Base-by-base conservation (phyloP, 345 rosid species). In the Acer saccharum region DNA sequence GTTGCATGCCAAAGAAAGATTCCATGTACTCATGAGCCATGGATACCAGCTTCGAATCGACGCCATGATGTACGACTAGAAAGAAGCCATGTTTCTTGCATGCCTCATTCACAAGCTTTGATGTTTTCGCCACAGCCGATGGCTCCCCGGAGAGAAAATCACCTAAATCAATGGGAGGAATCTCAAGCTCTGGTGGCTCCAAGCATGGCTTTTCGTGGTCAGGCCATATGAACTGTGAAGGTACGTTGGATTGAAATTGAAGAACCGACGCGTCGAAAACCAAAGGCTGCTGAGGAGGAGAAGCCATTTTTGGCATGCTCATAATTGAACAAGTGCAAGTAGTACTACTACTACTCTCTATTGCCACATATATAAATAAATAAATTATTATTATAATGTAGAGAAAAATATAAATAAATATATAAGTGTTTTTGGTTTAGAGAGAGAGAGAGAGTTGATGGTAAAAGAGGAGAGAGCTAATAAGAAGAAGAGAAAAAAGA, bases 161-260 rank as follows among this genome's bases (percentile, higher is more conserved):
- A 1, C 80, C 83, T 21, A 95, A 72, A 86, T 95, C 92, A 13
- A 95, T 73, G 8, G 85, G 82, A 23, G 99, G 99, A 71, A 92
- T 88, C 10, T 17, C 77, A 21, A 95, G 92, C 50, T 87, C 88
- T 2, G 84, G 90, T 14, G 88, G 82, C 29, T 71, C 72, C 8
- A 57, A 62, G 68, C 85, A 39, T 5, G 98, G 93, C 79, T 86
- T 90, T 65, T 95, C 99, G 18, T 91, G 76, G 79, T 92, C 96
- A 0, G 98, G 98, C 99, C 99, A 95, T 18, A 93, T 65, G 86
- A 93, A 95, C 82, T 92, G 86, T 52, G 83, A 80, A 21, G 98
- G 98, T 80, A 95, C 87, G 80, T 71, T 81, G 35, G 87, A 16
- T 66, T 89, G 85, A 68, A 77, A 73, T 9, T 84, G 84, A 4